phyloP scores from a whole-genome alignment of 768 basidiomycete genomes.

The Amyloporia xantha region DNA sequence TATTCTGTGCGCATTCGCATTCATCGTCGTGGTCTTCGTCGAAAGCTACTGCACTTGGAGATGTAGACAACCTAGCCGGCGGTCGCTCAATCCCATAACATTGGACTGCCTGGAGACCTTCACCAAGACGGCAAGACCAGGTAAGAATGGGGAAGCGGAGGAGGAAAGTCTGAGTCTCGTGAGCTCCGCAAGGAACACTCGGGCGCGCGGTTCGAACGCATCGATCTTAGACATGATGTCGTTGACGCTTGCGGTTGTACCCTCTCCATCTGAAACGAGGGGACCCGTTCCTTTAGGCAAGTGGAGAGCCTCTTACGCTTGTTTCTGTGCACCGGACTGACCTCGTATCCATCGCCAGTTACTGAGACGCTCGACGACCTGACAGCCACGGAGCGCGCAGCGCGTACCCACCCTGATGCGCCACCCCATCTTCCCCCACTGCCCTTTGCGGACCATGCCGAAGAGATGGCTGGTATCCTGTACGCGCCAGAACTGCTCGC shows the following conservation, averaged over 20 bases:
- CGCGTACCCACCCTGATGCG: slow-evolving; percentile 71
- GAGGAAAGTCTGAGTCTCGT: slow-evolving; percentile 48
- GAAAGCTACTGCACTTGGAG: slow-evolving; percentile 52
- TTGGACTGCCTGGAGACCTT: slow-evolving; percentile 54
- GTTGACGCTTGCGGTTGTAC: slow-evolving; percentile 66
- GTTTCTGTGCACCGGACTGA: not conserved
- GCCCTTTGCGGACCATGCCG: slow-evolving; percentile 67
- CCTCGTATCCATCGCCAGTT: slow-evolving; percentile 27
- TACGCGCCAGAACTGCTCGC: slow-evolving; percentile 81
- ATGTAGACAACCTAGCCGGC: slow-evolving; percentile 40
- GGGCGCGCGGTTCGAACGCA: slow-evolving; percentile 66
- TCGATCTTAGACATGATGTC: slow-evolving; percentile 85
- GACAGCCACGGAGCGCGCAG: slow-evolving; percentile 70
- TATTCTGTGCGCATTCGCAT: slow-evolving; percentile 49
- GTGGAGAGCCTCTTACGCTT: slow-evolving; percentile 21
- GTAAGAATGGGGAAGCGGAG: slow-evolving; percentile 30
- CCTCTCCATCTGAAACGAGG: slow-evolving; percentile 45
- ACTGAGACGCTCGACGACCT: slow-evolving; percentile 80
- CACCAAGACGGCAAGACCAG: slow-evolving; percentile 35
- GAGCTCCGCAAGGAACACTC: slow-evolving; percentile 27
- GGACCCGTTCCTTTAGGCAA: slow-evolving; percentile 64
- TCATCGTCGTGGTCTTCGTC: slow-evolving; percentile 48
- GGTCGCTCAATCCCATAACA: slow-evolving; percentile 49
- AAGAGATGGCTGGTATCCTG: slow-evolving; percentile 70
- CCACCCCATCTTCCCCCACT: slow-evolving; percentile 66